phyloP scores from a whole-genome alignment of 768 basidiomycete species.

The Termitomyces sp. region DNA sequence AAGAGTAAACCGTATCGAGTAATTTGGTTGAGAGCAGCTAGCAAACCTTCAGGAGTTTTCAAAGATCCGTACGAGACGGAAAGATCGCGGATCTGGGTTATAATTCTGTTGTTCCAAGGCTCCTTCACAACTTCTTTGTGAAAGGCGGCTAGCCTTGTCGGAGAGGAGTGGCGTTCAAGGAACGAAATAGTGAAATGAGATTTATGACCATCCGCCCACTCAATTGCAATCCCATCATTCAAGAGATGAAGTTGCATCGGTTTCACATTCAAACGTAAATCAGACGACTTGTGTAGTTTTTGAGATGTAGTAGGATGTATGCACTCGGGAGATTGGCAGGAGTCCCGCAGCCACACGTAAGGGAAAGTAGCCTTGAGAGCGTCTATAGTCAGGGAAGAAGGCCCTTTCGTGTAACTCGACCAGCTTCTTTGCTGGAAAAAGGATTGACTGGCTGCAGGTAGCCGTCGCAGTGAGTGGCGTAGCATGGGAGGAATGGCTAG shows the following conservation, averaged over 20 bases:
- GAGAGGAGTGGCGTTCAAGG: slow-evolving; percentile 41
- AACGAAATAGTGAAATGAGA: slow-evolving; percentile 50
- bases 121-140: slow-evolving; percentile 10
- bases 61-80: slow-evolving; percentile 55
- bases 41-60: slow-evolving; percentile 39
- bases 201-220: slow-evolving; percentile 58
- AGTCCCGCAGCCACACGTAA: slow-evolving; percentile 80
- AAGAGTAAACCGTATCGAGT: slow-evolving; percentile 71
- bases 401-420: slow-evolving; percentile 19
- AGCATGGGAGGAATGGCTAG: neutral
- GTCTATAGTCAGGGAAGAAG: slow-evolving; percentile 31
- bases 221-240: slow-evolving; percentile 42
- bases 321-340: slow-evolving; percentile 66
- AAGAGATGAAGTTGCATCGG: slow-evolving; percentile 38
- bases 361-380: slow-evolving; percentile 48
- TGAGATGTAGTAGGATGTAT: slow-evolving; percentile 78
- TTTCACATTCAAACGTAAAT: slow-evolving; percentile 48
- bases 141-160: slow-evolving; percentile 14
- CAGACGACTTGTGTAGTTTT: slow-evolving; percentile 69
- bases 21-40: slow-evolving; percentile 65
- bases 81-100: slow-evolving; percentile 32
- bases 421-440: slow-evolving; percentile 5
- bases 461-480: neutral
- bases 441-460: neutral
- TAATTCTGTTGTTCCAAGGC: slow-evolving; percentile 12